A percentile compares a stretch with the other conserved stretches of the same genome.
phyloP scores from a whole-genome alignment of 805 yeast species.

The Barnettozyma vustinii region DNA sequence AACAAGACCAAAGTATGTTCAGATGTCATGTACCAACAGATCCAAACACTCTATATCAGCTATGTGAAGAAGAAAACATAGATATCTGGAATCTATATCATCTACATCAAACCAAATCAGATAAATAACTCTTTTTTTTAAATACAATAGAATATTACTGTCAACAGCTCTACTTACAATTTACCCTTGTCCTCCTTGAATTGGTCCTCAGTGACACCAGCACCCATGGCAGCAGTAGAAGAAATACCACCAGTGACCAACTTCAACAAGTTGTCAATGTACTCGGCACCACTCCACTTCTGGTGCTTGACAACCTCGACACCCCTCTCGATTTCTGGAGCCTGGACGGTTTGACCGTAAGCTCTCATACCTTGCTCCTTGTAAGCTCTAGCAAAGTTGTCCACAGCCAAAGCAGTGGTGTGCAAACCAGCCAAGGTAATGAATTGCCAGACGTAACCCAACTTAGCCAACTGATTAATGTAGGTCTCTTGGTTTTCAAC shows the following conservation, averaged over 20 bases:
- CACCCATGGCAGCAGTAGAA: conserved; percentile 97
- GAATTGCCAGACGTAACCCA: conserved; percentile 54
- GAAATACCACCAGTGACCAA: conserved; percentile 91
- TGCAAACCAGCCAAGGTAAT: conserved; percentile 60
- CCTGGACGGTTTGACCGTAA: conserved; percentile 48
- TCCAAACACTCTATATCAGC: too few species aligned
- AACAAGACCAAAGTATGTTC: too few species aligned
- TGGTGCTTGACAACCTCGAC: conserved; percentile 57
- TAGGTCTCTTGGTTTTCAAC: conserved; percentile 41
- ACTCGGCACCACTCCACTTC: conserved; percentile 59
- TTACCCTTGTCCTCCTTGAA: conserved; percentile 44
- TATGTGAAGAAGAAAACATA: too few species aligned
- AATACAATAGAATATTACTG: not conserved
- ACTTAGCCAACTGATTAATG: conserved; percentile 48
- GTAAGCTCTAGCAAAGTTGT: conserved; percentile 46
- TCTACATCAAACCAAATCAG: not conserved
- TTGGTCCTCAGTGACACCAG: conserved; percentile 96
- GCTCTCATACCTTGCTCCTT: conserved; percentile 53
- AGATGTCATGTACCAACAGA: too few species aligned
- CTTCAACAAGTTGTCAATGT: conserved; percentile 82
- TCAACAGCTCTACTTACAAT: conserved; percentile 4
- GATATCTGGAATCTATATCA: too few species aligned
- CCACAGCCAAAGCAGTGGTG: conserved; percentile 45
- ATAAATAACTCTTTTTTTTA: not conserved
- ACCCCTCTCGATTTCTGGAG: conserved; percentile 36